These are phyloP conservation scores for Plasmodium sp. DNA, from an alignment of 169 alveolate species.

Conservation along the genomic window DNA sequence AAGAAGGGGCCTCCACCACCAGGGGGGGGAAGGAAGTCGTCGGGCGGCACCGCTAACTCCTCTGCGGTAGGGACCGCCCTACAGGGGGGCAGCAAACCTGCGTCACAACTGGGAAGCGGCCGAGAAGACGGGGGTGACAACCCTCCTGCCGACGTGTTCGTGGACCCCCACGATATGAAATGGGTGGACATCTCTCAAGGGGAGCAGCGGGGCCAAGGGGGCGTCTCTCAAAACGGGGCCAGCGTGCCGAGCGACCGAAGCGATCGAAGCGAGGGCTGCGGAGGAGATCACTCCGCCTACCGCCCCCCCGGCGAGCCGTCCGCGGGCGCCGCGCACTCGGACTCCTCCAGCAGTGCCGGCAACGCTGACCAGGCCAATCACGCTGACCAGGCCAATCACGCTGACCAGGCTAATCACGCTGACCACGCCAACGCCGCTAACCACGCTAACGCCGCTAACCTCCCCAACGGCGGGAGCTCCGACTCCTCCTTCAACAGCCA, in stretches of 20 bases:
- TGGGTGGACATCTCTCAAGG: constrained; percentile 7
- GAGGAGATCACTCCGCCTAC: background rate
- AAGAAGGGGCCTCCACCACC: background rate
- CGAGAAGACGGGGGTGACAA: background rate
- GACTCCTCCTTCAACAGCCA: constrained; percentile 18
- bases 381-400: no score
- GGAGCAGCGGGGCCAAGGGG: background rate
- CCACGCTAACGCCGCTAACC: background rate
- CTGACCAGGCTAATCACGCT: background rate
- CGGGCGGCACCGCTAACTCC: background rate
- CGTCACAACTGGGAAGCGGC: background rate
- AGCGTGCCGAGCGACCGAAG: background rate
- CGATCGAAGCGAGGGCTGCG: background rate
- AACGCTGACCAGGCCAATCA: no score
- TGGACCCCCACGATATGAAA: constrained; percentile 51
- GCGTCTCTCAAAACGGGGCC: background rate
- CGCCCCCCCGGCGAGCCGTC: background rate
- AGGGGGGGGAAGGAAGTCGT: background rate
- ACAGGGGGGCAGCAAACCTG: background rate
- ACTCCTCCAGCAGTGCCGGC: background rate
- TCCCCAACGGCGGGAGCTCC: no score
- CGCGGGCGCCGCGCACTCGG: background rate
- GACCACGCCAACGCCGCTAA: no score
- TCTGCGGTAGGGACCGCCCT: background rate
- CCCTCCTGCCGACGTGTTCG: background rate